phyloP scores from a whole-genome alignment of 106 monocot species.

The Alisma plantagoaquatica region DNA sequence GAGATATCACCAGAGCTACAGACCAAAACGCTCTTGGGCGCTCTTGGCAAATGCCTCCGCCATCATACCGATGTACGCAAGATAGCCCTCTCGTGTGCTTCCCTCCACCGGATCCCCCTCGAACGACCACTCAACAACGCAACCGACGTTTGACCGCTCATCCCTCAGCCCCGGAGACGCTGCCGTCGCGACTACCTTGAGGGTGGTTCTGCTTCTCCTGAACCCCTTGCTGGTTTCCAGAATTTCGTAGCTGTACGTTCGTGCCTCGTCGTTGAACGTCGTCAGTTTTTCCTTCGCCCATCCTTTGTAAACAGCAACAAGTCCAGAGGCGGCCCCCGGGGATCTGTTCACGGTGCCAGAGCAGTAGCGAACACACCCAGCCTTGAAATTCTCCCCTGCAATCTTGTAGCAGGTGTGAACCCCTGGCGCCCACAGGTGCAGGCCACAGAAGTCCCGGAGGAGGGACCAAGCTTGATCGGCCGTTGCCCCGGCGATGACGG shows the following conservation, averaged over 20 bases:
- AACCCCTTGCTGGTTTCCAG: conserved; percentile 42
- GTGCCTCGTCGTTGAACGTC: conserved; percentile 1
- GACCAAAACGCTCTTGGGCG: not conserved
- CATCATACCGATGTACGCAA: not conserved
- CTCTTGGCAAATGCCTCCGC: not conserved
- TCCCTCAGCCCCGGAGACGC: too few relatives aligned
- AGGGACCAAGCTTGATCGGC: conserved; percentile 27
- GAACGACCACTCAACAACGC: conserved; percentile 43
- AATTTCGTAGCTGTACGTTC: conserved; percentile 21
- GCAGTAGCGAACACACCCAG: conserved; percentile 33
- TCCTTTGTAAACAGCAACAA: not conserved
- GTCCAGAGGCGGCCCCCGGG: not conserved
- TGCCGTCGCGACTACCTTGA: not conserved
- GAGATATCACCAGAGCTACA: too few relatives aligned
- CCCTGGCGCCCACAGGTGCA: conserved; percentile 16
- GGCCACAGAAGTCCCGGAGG: conserved; percentile 27
- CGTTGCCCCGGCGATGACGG: conserved; percentile 7
- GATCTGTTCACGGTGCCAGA: not conserved
- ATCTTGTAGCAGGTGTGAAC: conserved; percentile 18
- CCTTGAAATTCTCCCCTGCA: conserved; percentile 16
- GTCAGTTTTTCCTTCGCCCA: conserved; percentile 32
- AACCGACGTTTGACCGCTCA: conserved; percentile 3
- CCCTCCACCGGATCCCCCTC: conserved; percentile 39
- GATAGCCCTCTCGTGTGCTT: not conserved
- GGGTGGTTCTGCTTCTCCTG: conserved; percentile 10